Evolutionary conservation across 2,329 filamentous ascomycete genomes (phyloP), one percentile per base, ranked within the genome.

Genomic region (Aspergillus novofumigatus): DNA sequence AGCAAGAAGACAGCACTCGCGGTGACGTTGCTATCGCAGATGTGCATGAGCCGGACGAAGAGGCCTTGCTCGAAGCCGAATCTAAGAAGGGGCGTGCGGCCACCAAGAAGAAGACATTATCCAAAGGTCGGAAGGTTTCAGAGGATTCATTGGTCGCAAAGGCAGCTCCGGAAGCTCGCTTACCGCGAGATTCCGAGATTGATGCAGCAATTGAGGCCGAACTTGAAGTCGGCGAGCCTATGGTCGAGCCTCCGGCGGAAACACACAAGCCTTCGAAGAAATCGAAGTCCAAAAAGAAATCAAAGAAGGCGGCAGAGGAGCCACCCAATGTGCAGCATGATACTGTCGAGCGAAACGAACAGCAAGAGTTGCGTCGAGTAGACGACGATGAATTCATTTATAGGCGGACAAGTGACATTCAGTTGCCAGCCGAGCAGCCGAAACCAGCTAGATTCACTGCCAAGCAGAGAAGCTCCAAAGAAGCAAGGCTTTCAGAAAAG

Each of bases 141-240:
- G 70, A 73, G 41, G 66, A 72, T 11, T 78, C 80, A 3, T 65
- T 72, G 17, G 73, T 78, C 35, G 82, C 83, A 1, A 80, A 79
- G 35, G 74, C 77, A 0, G 75, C 77, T 1, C 66, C 75, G 7
- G 75, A 77, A n/a, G 73, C 74, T 17, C 72, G 72, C 4, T 72
- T 83, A 10, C 81, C 82, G 0, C 79, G 84, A 54, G 86, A 90
- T 59, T 83, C 85, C 1, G 86, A 89, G 60, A 81, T 90, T 41
- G 85, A 90, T 52, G 81, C 82, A 23, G 84, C 84, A 51, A 76
- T 90, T 1, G 82, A 88, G 65, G 85, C 83, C 2, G 87, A 88
- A 56, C 78, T 90, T 9, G 83, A 87, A 47, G 76, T 79, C 29
- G 82, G 80, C 1, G 67, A 82, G 26, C 80, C 78, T 1, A 45